Evolutionary conservation across 257 asterid genomes (phyloP).

Genomic region (Sherardia arvensis): DNA sequence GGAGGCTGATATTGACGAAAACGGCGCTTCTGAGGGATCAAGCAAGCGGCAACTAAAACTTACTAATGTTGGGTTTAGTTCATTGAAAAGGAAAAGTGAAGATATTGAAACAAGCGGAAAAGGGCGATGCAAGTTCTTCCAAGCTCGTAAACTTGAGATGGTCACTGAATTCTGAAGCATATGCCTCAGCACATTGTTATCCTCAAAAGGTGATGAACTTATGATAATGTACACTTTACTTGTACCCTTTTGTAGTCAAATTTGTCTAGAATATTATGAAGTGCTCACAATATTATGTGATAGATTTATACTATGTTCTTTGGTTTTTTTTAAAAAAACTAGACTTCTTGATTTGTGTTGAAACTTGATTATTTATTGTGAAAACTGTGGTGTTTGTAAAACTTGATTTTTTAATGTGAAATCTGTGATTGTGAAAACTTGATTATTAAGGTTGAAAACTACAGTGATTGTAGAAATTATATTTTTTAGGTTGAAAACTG

Average conservation of each 20-base stretch:
- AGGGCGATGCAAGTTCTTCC: constrained; percentile 88
- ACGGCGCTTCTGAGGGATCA: constrained; percentile 27
- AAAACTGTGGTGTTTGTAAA: too few relatives aligned
- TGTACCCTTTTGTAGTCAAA: background rate
- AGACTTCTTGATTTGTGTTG: too few relatives aligned
- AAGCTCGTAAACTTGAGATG: constrained; percentile 81
- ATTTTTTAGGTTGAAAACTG: too few relatives aligned
- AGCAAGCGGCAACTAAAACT: constrained; percentile 66
- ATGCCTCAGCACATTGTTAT: background rate
- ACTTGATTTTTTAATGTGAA: too few relatives aligned
- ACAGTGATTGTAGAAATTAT: too few relatives aligned
- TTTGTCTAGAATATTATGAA: background rate
- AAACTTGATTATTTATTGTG: too few relatives aligned
- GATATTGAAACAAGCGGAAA: constrained; percentile 73
- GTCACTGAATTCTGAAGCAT: constrained; percentile 46
- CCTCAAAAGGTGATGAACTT: background rate
- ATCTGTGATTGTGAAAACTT: too few relatives aligned
- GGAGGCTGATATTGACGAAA: constrained; percentile 77
- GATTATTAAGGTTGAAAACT: too few relatives aligned
- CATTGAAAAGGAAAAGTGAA: constrained; percentile 55
- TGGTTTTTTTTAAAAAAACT: too few relatives aligned
- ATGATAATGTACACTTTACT: too few relatives aligned
- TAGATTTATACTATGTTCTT: background rate
- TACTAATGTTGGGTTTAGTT: constrained; percentile 50
- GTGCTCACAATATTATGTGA: background rate